Conservation (phyloP, 495 filamentous ascomycete species). For the Xylaria bambusicola region DNA sequence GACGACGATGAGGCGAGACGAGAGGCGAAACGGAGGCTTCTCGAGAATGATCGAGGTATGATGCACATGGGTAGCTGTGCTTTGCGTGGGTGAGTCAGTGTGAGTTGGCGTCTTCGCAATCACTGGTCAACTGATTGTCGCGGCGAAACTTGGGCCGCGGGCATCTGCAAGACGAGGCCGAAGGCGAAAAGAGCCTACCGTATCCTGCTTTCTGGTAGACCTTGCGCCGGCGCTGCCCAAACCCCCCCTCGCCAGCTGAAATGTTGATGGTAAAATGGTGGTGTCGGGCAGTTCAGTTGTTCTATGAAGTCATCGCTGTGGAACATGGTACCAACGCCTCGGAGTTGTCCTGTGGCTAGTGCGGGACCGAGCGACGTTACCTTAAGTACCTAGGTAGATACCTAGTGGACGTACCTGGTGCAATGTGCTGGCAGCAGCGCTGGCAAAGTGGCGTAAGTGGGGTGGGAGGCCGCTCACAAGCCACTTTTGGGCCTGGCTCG, state of each 20-base stretch:
- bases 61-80: not conserved
- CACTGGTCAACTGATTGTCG: not conserved
- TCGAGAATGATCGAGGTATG: not conserved
- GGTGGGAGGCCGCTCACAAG: slow-evolving; percentile 19
- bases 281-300: not conserved
- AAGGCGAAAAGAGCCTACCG: not conserved
- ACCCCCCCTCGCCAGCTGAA: not conserved
- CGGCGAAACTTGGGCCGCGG: not conserved
- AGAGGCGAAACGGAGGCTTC: not conserved
- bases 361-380: not conserved
- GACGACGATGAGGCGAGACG: not conserved
- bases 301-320: slow-evolving; percentile 15
- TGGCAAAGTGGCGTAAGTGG: slow-evolving; percentile 16
- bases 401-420: not conserved
- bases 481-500: slow-evolving; percentile 3
- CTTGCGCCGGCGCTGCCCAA: not conserved
- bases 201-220: not conserved
- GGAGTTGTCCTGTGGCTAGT: slow-evolving; percentile 14
- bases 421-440: not conserved
- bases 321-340: slow-evolving; percentile 6
- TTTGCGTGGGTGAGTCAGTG: slow-evolving; percentile 11
- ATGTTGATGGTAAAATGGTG: not conserved
- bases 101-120: slow-evolving; percentile 12
- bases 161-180: too few relatives aligned
- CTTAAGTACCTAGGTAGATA: too few relatives aligned